Base-by-base conservation (phyloP, 1,139 yeast genomes). In the Suhomyces atakaporum region DNA sequence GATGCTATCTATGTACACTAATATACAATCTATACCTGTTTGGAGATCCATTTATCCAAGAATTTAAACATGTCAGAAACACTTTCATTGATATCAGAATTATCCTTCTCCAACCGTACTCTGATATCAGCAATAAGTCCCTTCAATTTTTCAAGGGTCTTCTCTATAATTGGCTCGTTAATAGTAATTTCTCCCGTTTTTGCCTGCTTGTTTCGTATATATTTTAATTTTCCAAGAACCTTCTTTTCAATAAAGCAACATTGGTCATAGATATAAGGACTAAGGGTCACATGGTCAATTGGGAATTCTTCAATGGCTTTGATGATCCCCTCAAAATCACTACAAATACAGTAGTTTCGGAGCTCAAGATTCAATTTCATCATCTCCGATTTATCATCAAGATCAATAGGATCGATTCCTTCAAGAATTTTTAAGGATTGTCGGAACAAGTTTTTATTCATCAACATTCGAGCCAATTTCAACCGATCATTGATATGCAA, bases 81-180 rank as follows among this genome's bases (percentile, higher is more conserved):
- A 25, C 54, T 42, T 3, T 28, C 30, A 15, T 46, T 43, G 13
- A 67, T 46, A 26, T 62, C 64, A 1, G 31, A 27, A 22, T 58
- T 59, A 35, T 69, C 73, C 28, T 57, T 53, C 7, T 54, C 51
- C 29, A 69, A 41, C 15, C 69, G 52, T 10, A 53, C 39, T 6
- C 53, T 52, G 8, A 66, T 53, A 40, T 68, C 69, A 4, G 69
- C 72, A 16, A 66, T 58, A 27, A 70, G 58, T 0, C 60, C 62
- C 22, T 55, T 51, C 30, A 68, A 37, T 29, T 46, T 46, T 13
- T 35, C 39, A 11, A 39, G 16, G 2, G 40, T 25, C 4, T n/a
- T 11, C 2, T 18, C 16, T 6, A 13, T 27, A 4, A 15, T n/a
- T 9, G 28, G 26, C 10, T 15, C 16, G 25, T 10, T 14, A 12